Percentiles rank a stretch among this genome's conserved stretches.
Conservation (phyloP, 257 asterid species). For the Solanum appendiculatum region DNA sequence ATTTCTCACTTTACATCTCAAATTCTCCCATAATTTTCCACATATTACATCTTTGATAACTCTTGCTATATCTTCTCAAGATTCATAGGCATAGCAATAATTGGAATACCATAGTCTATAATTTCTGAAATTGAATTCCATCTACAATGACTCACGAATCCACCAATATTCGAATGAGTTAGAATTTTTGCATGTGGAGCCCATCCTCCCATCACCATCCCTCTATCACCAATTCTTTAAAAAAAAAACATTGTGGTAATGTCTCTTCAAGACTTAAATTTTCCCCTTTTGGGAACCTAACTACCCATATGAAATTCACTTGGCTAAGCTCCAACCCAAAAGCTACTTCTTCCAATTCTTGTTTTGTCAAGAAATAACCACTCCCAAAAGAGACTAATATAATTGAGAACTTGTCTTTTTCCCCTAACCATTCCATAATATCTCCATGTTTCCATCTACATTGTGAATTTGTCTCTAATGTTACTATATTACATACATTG, state of each 20-base stretch:
- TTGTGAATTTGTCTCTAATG: not conserved
- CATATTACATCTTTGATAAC: conserved; percentile 23
- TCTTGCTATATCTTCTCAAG: conserved; percentile 22
- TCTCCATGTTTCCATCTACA: not conserved
- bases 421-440: not conserved
- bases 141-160: conserved; percentile 29
- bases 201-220: conserved; percentile 38
- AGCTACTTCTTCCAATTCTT: not conserved
- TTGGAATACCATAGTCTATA: conserved; percentile 29
- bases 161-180: conserved; percentile 17
- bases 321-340: not conserved
- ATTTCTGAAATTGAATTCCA: conserved; percentile 10
- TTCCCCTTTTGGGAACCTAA: not conserved
- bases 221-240: conserved; percentile 18
- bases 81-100: conserved; percentile 37
- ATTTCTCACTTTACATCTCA: conserved; percentile 11
- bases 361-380: not conserved
- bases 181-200: conserved; percentile 33
- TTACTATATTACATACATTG: not conserved
- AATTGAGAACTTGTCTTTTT: not conserved
- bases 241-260: conserved; percentile 23
- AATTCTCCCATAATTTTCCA: conserved; percentile 12
- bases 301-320: conserved; percentile 1
- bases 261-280: conserved; percentile 1
- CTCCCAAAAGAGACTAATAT: not conserved